A percentile compares a stretch with the other conserved stretches of the same genome.
Conservation (phyloP, 108 stramenopile genomes). For the Nannochloropsis oceanica region DNA sequence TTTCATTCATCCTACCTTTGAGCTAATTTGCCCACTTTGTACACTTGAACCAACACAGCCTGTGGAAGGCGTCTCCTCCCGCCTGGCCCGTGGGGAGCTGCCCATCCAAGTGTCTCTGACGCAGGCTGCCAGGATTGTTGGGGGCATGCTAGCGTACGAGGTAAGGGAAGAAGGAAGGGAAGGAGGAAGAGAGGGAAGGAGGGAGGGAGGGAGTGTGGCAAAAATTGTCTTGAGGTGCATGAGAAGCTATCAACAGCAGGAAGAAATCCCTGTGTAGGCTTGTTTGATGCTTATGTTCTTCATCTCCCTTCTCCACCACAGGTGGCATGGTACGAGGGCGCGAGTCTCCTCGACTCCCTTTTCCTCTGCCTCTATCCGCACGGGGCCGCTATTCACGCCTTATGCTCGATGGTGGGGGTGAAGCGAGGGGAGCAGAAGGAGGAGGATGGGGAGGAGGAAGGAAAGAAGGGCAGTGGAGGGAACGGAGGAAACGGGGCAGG, state of each 20-base stretch:
- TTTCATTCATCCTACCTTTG: background rate
- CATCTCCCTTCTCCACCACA: conserved; percentile 32
- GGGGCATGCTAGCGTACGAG: background rate
- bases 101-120: background rate
- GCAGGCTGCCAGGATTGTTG: background rate
- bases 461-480: background rate
- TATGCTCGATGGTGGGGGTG: background rate
- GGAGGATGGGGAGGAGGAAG: background rate
- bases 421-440: background rate
- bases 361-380: conserved; percentile 58
- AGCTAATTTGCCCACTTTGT: background rate
- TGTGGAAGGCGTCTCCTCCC: background rate
- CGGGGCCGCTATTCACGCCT: conserved; percentile 17
- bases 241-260: too few relatives aligned
- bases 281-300: too few relatives aligned
- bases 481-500: background rate
- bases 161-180: background rate
- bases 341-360: conserved; percentile 55
- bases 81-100: background rate
- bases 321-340: conserved; percentile 37
- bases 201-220: too few relatives aligned
- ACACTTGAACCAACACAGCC: background rate
- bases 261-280: too few relatives aligned
- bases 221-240: too few relatives aligned
- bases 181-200: too few relatives aligned